Percentiles rank a stretch among this genome's conserved stretches.
Evolutionary conservation across 805 yeast species (phyloP).

Genomic region (Komagataella pseudopastoris): DNA sequence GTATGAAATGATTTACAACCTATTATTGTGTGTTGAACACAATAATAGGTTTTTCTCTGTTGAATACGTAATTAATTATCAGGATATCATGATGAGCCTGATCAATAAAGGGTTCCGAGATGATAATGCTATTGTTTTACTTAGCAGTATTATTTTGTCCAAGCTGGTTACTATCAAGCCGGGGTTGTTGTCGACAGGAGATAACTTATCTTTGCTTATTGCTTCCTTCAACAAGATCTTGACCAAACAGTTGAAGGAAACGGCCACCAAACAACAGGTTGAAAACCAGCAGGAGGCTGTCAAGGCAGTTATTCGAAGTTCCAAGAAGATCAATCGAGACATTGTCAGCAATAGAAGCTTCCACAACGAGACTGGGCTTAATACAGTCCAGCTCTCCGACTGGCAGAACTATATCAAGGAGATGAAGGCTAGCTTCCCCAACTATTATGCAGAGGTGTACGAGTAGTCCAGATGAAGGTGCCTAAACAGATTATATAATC

Average conservation of each 20-base stretch:
- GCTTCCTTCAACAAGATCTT: constrained; percentile 26
- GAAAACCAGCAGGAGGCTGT: constrained; percentile 37
- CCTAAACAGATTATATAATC: not conserved
- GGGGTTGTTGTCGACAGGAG: constrained; percentile 7
- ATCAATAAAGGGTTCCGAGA: constrained; percentile 41
- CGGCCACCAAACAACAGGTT: constrained; percentile 54
- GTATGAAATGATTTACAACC: constrained; percentile 54
- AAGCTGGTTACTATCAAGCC: constrained; percentile 21
- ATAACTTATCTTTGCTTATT: constrained; percentile 12
- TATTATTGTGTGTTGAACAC: constrained; percentile 22
- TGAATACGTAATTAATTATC: constrained; percentile 13
- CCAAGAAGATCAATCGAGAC: constrained; percentile 10
- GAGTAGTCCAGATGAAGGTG: not conserved
- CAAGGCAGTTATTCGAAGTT: constrained; percentile 17
- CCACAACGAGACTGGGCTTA: not conserved
- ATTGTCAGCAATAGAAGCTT: not conserved
- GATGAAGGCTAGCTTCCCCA: not conserved
- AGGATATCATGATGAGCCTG: constrained; percentile 24
- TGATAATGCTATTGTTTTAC: constrained; percentile 43
- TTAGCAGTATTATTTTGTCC: constrained; percentile 31
- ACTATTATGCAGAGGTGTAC: not conserved
- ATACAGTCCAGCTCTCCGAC: not conserved
- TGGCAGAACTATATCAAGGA: not conserved
- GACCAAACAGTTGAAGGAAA: constrained; percentile 37
- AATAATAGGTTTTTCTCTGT: constrained; percentile 6